A percentile compares a stretch with the other conserved stretches of the same genome.
Conservation (phyloP, 257 asterid genomes). For the Ajuga chamaepitys region DNA sequence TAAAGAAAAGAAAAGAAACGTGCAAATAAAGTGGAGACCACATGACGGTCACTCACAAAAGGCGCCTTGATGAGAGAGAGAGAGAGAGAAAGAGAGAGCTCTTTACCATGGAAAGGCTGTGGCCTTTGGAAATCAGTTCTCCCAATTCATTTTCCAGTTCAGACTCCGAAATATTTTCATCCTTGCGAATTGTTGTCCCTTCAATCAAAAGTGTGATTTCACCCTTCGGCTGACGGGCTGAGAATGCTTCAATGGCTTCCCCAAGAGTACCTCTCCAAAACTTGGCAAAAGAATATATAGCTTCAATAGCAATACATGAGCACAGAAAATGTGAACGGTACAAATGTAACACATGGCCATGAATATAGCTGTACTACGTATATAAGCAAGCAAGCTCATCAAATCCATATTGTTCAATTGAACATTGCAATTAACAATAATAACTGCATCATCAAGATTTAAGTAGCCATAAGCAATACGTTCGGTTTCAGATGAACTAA, state of each 20-base stretch:
- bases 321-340: neutral
- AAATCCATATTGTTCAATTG: neutral
- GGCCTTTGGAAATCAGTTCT: constrained; percentile 64
- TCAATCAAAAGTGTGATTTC: constrained; percentile 87
- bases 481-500: neutral
- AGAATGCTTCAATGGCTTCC: constrained; percentile 67
- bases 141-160: constrained; percentile 71
- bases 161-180: constrained; percentile 55
- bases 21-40: too few species aligned
- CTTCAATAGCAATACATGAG: neutral
- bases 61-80: too few species aligned
- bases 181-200: constrained; percentile 41
- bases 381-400: neutral
- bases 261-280: constrained; percentile 83
- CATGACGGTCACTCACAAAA: too few species aligned
- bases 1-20: too few species aligned
- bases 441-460: neutral
- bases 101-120: constrained; percentile 74
- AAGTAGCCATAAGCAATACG: neutral
- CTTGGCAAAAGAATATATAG: constrained; percentile 27
- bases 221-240: constrained; percentile 70
- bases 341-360: neutral
- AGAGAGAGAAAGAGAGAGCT: constrained; percentile 2
- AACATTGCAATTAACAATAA: neutral
- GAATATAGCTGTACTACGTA: neutral